Evolutionary conservation across 306 rosid genomes (phyloP).

Genomic region (Cucurbita maxima): DNA sequence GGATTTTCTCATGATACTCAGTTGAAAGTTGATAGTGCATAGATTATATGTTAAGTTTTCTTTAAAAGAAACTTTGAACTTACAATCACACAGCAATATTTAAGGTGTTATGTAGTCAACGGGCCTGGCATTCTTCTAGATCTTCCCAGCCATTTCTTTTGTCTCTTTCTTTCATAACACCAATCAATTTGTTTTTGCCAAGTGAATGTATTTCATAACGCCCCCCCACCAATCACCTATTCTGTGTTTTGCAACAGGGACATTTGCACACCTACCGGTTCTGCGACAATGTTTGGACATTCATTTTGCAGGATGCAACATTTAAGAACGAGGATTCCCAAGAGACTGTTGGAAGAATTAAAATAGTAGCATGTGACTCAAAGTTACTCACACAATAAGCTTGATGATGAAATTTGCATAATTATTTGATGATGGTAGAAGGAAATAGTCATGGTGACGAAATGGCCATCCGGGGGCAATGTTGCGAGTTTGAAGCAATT

Average conservation of each 20-base stretch:
- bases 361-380: constrained; percentile 93
- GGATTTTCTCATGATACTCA: background rate
- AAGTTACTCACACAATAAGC: constrained; percentile 68
- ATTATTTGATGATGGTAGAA: background rate
- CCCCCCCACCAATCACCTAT: no score
- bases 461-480: background rate
- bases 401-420: background rate
- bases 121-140: background rate
- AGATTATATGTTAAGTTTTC: background rate
- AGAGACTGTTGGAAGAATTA: constrained; percentile 58
- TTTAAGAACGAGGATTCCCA: constrained; percentile 54
- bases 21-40: background rate
- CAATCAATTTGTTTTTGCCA: background rate
- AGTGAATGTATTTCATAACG: background rate
- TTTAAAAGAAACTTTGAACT: background rate
- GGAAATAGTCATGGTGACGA: background rate
- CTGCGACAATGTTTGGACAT: constrained; percentile 96
- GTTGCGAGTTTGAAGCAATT: background rate
- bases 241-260: constrained; percentile 35
- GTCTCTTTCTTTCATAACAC: background rate
- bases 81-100: background rate
- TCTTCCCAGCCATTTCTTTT: background rate
- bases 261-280: constrained; percentile 95
- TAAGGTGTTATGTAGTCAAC: background rate
- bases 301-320: constrained; percentile 56